Evolutionary conservation across 2,329 filamentous ascomycete species (phyloP), one percentile per base, ranked within the genome.

Genomic region (Hypomyces perniciosus): DNA sequence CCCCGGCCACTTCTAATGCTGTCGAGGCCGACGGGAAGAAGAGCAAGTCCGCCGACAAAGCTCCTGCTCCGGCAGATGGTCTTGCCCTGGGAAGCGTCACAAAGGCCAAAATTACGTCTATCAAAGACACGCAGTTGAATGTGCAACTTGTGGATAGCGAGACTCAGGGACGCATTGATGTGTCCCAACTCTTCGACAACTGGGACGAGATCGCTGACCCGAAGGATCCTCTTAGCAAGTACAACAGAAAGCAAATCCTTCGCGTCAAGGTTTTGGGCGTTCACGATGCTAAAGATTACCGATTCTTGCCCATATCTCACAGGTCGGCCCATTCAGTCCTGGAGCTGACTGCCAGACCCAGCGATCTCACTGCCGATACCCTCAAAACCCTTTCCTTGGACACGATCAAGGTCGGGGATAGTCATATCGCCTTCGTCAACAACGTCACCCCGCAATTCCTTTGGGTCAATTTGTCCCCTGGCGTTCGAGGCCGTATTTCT

Each of bases 41-140:
- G 8, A 50, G 64, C 56, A 67, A 71, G 41, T 48, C 65, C 33
- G 61, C 60, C n/a, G 59, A 62, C 4, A 62, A 62, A 47, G 48
- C 54, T 4, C 50, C 64, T 12, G 61, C 62, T 10, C 65, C 81
- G 6, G 74, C 86, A n/a, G 81, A 84, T 42, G 89, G 96, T 57
- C 79, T 96, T 44, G 74, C 74, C 1, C 75, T 90, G 30, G 92
- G 92, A 48, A 85, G 79, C 57, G 66, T 86, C 43, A 83, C 84
- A 6, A 90, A 88, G 63, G 92, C 88, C 37, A 85, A 79, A 59
- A 81, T 99, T 41, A 80, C 81, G n/a, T 89, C 89, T 0, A 74
- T 96, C 63, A 96, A 95, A 68, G 85, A 85, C 44, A 96, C 92
- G 0, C 93, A 99, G 65, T 74, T 97, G 50, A 97, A 97, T 59